These are phyloP conservation scores for Phytophthora citricola DNA, from an alignment of 352 stramenopile genomes.

Conservation along the genomic window DNA sequence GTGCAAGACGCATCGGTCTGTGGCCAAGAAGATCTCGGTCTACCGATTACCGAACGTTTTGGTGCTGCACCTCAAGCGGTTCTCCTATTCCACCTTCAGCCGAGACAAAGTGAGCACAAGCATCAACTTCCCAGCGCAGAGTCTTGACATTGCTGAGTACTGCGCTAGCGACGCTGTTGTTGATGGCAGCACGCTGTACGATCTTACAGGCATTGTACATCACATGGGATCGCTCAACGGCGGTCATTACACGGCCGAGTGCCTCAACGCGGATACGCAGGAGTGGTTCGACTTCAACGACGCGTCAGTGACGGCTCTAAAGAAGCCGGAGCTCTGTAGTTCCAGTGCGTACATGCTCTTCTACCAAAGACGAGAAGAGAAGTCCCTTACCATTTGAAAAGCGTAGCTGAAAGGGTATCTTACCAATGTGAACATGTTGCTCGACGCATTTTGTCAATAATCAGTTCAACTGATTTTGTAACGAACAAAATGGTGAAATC, in stretches of 20 bases:
- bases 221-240: conserved; percentile 81
- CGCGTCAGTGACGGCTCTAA: conserved; percentile 64
- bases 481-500: conserved; percentile 16
- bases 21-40: conserved; percentile 79
- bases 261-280: conserved; percentile 66
- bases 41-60: conserved; percentile 84
- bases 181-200: conserved; percentile 75
- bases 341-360: conserved; percentile 85
- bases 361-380: conserved; percentile 64
- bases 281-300: conserved; percentile 90
- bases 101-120: conserved; percentile 78
- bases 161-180: conserved; percentile 71
- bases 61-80: conserved; percentile 91
- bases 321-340: conserved; percentile 69
- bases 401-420: background rate
- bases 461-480: background rate
- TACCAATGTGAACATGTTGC: background rate
- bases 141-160: conserved; percentile 75
- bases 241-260: conserved; percentile 89
- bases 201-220: conserved; percentile 80
- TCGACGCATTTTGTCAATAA: conserved; percentile 4
- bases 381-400: conserved; percentile 68
- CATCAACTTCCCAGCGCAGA: conserved; percentile 66
- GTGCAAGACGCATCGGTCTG: conserved; percentile 74
- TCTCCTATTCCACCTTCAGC: conserved; percentile 81